phyloP scores from a whole-genome alignment of 1,139 yeast genomes.

The Protomyces inouyei region DNA sequence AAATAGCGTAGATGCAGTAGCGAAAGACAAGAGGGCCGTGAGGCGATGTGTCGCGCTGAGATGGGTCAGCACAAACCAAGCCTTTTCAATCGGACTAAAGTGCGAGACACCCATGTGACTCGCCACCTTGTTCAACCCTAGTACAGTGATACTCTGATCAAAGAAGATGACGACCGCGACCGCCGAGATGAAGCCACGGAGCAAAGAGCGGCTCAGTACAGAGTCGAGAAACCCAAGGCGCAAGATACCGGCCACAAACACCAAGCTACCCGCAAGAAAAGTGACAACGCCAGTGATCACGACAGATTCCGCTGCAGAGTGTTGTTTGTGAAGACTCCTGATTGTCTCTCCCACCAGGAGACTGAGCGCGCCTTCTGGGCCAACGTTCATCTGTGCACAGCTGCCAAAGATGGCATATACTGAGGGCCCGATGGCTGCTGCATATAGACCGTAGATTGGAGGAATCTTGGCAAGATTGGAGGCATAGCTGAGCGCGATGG shows the following conservation, averaged over 20 bases:
- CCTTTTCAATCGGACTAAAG: constrained; percentile 65
- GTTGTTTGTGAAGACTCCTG: constrained; percentile 42
- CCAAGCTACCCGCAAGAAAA: constrained; percentile 68
- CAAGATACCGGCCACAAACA: constrained; percentile 72
- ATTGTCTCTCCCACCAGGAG: constrained; percentile 88
- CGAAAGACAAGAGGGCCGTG: constrained; percentile 39
- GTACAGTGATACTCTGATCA: constrained; percentile 65
- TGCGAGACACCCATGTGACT: constrained; percentile 53
- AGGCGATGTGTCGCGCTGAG: constrained; percentile 38
- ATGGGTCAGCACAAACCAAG: constrained; percentile 52
- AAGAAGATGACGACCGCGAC: constrained; percentile 89
- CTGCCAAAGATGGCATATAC: constrained; percentile 80
- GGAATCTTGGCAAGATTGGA: constrained; percentile 88
- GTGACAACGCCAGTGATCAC: constrained; percentile 70
- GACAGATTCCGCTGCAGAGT: constrained; percentile 39
- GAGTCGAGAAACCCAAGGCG: constrained; percentile 86
- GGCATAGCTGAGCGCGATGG: constrained; percentile 82
- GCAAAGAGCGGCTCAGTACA: constrained; percentile 71
- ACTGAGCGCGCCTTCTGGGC: constrained; percentile 93
- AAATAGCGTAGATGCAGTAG: constrained; percentile 38
- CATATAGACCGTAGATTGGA: constrained; percentile 75
- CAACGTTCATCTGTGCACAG: constrained; percentile 94
- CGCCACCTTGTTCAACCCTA: constrained; percentile 54
- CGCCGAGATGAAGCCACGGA: constrained; percentile 86
- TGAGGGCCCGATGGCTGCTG: constrained; percentile 77